Evolutionary conservation across 305 asterid species (phyloP).

Genomic region (Coffea humblotiana): DNA sequence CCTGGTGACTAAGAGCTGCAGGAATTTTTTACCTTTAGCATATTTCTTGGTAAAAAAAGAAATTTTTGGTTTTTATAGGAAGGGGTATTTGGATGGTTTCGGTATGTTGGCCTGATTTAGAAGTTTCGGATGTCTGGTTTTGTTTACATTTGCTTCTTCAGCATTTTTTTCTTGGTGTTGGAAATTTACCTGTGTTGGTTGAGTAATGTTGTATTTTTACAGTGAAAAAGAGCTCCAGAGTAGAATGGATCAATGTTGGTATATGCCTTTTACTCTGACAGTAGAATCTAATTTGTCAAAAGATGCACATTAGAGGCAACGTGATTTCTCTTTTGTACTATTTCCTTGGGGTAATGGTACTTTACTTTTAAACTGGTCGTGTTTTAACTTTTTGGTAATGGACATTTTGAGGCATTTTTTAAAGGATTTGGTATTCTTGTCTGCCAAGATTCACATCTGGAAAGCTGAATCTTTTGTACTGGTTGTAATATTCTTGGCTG

Average conservation of each 20-base stretch:
- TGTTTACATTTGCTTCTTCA: slow-evolving; percentile 1
- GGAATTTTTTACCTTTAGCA: background rate
- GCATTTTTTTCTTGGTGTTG: slow-evolving; percentile 5
- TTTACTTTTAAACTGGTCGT: slow-evolving; percentile 5
- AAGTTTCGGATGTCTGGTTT: slow-evolving; percentile 10
- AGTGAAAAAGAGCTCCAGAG: background rate
- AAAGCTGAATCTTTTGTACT: slow-evolving; percentile 25
- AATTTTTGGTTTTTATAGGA: no score
- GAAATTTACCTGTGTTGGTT: slow-evolving; percentile 2
- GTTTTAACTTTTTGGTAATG: slow-evolving; percentile 28
- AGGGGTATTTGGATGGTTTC: background rate
- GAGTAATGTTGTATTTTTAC: background rate
- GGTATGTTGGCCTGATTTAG: slow-evolving; percentile 6
- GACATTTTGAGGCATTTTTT: slow-evolving; percentile 27
- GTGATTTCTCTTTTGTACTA: slow-evolving; percentile 5
- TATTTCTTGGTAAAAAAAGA: background rate
- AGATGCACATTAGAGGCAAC: slow-evolving; percentile 3
- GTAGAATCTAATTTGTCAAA: background rate
- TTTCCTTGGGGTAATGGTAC: background rate
- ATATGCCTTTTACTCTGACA: slow-evolving; percentile 9
- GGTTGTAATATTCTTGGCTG: slow-evolving; percentile 22
- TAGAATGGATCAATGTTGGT: slow-evolving; percentile 11
- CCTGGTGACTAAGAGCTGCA: slow-evolving; percentile 10
- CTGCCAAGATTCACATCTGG: slow-evolving; percentile 15
- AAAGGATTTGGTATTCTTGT: slow-evolving; percentile 9